Percentiles rank a stretch among this genome's conserved stretches.
Evolutionary conservation across 345 rosid genomes (phyloP).

Genomic region (Cardamine occulta): DNA sequence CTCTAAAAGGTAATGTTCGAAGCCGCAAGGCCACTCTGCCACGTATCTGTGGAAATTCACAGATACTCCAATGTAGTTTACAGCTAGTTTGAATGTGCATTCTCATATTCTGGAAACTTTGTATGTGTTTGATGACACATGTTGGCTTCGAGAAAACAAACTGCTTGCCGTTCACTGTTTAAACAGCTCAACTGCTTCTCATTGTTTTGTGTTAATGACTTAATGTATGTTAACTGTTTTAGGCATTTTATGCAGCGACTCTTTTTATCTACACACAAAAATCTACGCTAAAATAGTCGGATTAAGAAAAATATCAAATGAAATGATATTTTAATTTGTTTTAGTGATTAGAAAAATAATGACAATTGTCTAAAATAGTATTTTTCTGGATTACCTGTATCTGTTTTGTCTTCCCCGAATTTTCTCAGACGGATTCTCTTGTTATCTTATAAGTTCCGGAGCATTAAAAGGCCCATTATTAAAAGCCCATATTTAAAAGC

Average conservation of each 20-base stretch:
- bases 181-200: constrained; percentile 13
- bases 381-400: not conserved
- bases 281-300: not conserved
- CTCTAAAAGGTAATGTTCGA: constrained; percentile 44
- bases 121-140: not conserved
- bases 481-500: not conserved
- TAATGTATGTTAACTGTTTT: not conserved
- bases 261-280: not conserved
- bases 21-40: constrained; percentile 70
- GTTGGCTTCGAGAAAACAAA: not conserved
- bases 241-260: not conserved
- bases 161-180: not conserved
- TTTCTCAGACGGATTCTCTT: not conserved
- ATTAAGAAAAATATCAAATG: not conserved
- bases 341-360: not conserved
- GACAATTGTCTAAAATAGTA: not conserved
- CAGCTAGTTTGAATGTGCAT: constrained; percentile 21
- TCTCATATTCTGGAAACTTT: constrained; percentile 8
- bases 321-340: not conserved
- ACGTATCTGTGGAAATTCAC: constrained; percentile 20
- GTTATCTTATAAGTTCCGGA: not conserved
- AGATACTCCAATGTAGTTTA: not conserved
- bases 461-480: constrained; percentile 17
- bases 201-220: constrained; percentile 14
- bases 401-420: not conserved